phyloP scores from a whole-genome alignment of 768 basidiomycete species.

The Macrolepiota fuliginosa region DNA sequence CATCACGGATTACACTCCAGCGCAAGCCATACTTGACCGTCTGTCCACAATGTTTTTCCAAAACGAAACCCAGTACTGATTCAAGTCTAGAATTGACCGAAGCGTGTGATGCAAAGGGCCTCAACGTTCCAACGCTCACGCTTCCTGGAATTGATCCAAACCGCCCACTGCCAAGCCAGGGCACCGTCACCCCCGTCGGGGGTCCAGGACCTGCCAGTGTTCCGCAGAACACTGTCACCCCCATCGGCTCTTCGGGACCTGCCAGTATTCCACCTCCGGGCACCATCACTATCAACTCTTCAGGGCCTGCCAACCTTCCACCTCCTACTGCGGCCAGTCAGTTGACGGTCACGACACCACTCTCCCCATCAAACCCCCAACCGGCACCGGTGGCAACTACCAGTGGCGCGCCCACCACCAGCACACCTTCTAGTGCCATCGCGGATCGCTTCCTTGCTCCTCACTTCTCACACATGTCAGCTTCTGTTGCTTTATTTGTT shows the following conservation, averaged over 20 bases:
- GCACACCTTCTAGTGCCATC: neutral
- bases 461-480: constrained; percentile 9
- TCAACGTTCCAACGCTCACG: constrained; percentile 21
- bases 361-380: constrained; percentile 1
- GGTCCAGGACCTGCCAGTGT: neutral
- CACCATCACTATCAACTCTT: neutral
- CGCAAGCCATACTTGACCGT: constrained; percentile 29
- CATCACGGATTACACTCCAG: constrained; percentile 24
- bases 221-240: too few species aligned
- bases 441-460: constrained; percentile 6
- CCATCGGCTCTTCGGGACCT: neutral
- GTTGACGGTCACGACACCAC: neutral
- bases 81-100: neutral
- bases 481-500: neutral
- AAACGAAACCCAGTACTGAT: neutral
- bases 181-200: constrained; percentile 3
- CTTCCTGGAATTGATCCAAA: constrained; percentile 29
- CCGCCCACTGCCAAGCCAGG: constrained; percentile 15
- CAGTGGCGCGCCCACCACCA: neutral
- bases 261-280: neutral
- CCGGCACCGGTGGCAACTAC: neutral
- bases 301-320: neutral
- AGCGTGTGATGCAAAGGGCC: constrained; percentile 14
- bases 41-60: neutral
- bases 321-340: neutral